Base-by-base conservation (phyloP, 768 basidiomycete species). In the Auricularia auricula-judae region DNA sequence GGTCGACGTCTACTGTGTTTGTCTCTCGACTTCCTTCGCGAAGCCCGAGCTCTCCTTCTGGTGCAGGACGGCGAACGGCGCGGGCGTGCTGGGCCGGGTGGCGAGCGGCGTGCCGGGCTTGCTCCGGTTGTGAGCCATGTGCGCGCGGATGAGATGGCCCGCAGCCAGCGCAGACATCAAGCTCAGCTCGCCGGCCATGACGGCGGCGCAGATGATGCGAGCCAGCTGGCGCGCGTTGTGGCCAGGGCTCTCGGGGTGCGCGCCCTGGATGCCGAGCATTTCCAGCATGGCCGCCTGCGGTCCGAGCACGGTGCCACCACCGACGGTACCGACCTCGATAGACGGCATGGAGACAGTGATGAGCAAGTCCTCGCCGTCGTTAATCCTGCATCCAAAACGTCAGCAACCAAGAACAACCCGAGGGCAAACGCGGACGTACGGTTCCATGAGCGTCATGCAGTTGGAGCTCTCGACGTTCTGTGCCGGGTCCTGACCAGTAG, bases 381-480 rank as follows among this genome's bases (percentile, higher is more conserved):
- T 97, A 21, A 83, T 88, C 65, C 92, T 95, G 69, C n/a, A 29
- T 29, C 29, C 29, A 61, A 10, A 65, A 23, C 68, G 21, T 33
- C 0, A 14, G 63, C 35, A 63, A 44, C 14, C 47, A 63, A 61
- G n/a, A 47, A 59, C 36, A 66, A 23, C 60, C 61, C 43, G 12
- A 39, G 47, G 47, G 34, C 33, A 18, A 63, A 47, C 18, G 43
- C 56, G 64, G 69, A 90, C 92, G 75, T 74, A 97, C 89, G 94
- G 87, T 75, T 99, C 97, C 96, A 99, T 98, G 59, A 98, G 78
- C 1, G 97, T 99, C 80, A 99, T 96, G 76, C 97, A 99, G 73
- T 93, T 95, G 44, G 94, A 96, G 65, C 92, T 95, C 79, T 96
- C 97, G 34, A 99, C 96, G 74, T 98, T 98, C 80, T 99, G 97